These are phyloP conservation scores for Carex littledalei DNA, from an alignment of 176 grass and related monocot genomes.

Conservation along the genomic window DNA sequence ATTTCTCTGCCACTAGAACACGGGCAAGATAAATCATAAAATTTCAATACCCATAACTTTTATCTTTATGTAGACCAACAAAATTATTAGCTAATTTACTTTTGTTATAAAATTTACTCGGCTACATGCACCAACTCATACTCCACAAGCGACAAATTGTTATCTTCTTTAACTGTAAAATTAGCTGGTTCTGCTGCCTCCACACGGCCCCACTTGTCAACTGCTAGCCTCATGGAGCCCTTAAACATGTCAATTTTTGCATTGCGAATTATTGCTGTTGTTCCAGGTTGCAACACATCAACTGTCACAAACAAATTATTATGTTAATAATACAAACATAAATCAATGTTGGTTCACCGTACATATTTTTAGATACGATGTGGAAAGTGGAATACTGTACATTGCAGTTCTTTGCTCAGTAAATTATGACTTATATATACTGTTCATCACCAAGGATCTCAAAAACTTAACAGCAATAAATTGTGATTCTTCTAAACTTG, in stretches of 20 bases:
- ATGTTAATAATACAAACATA: too few relatives aligned
- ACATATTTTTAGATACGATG: too few relatives aligned
- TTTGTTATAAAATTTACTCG: slow-evolving; percentile 30
- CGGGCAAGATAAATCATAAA: not conserved
- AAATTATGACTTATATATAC: too few relatives aligned
- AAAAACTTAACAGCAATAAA: too few relatives aligned
- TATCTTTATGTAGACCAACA: slow-evolving; percentile 2
- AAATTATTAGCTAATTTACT: slow-evolving; percentile 8
- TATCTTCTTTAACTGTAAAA: slow-evolving; percentile 76
- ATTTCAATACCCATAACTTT: not conserved
- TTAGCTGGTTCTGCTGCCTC: slow-evolving; percentile 60
- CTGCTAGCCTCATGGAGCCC: slow-evolving; percentile 71
- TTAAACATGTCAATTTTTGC: slow-evolving; percentile 95
- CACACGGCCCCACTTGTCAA: slow-evolving; percentile 84
- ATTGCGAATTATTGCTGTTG: slow-evolving; percentile 75
- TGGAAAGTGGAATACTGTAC: too few relatives aligned
- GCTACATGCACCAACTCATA: slow-evolving; percentile 80
- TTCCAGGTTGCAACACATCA: slow-evolving; percentile 52
- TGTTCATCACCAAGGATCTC: too few relatives aligned
- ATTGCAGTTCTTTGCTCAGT: too few relatives aligned
- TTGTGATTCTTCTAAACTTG: too few relatives aligned
- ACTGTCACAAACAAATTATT: slow-evolving; percentile 30
- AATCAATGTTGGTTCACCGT: too few relatives aligned
- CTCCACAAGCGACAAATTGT: slow-evolving; percentile 81
- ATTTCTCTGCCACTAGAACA: not conserved